Evolutionary conservation across 108 stramenopile species (phyloP), one percentile per base, ranked within the genome.

Genomic region (Seminavis robusta): DNA sequence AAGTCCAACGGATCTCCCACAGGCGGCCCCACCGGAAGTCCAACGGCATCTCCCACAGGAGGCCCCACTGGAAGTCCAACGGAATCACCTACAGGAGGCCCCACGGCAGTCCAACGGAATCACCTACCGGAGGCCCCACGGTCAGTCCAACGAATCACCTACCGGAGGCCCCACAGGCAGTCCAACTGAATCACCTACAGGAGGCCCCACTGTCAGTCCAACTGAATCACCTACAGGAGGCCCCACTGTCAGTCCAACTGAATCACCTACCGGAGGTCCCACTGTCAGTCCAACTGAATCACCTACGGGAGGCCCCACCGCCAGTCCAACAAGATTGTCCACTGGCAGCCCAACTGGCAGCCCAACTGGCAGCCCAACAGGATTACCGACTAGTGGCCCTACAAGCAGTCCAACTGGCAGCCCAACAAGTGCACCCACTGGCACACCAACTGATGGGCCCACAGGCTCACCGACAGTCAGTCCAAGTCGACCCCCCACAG

Each of bases 161-260:
- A 43, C 42, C 6, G 42, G 10, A 4, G 5, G 9, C 23, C 42
- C 42, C 42, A 43, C 42, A 6, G 10, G 6, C 10, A 21, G 6
- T 5, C 42, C 42, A 4, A 43, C 42, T 43, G 42, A 5, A 21
- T 5, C 42, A 6, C 42, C 42, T 21, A 43, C 10, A 21, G 42
- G 42, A 10, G 42, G 9, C 23, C 42, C 42, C 20, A 43, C 42
- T n/a, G 15, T 16, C 23, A 4, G 20, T 6, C 42, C 42, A 16
- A 43, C 42, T n/a, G 15, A 21, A 21, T 16, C n/a, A 6, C 42
- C 42, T 5, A 50, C 48, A 4, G 48, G 29, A 24, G 26, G 9
- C 7, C 48, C 48, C 8, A 50, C 48, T 26, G 24, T 5, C 26
- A 4, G 24, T 50, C 48, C 48, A 5, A 50, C 48, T 26, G 24